Base-by-base conservation (phyloP, 768 basidiomycete genomes). In the Kwoniella pini region DNA sequence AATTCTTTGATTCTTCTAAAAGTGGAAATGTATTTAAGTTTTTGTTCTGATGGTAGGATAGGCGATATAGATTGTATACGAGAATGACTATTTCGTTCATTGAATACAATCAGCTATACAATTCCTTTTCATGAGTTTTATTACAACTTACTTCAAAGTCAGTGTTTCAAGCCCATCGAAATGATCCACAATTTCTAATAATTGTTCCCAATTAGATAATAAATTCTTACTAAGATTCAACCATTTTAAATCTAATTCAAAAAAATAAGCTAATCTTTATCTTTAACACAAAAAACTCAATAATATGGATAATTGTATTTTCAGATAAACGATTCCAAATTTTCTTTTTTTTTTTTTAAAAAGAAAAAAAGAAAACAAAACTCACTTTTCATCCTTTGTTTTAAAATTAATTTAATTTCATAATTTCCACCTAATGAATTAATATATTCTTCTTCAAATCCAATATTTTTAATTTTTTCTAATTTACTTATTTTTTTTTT, bases 151-250 rank as follows among this genome's bases (percentile, higher is more conserved):
- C 94, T 92, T 95, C 67, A 97, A 79, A 27, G 85, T 81, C 36
- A 98, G 81, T 40, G 84, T 82, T 59, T 85, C 81, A 11, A 97
- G 82, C 4, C 70, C 71, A 10, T 83, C 84, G 2, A 97, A 80
- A 68, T 87, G 86, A 11, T 70, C 69, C 11, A 83, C 77, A 60
- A 97, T 90, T 22, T 75, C 70, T 10, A 86, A 85, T 17, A 95
- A 80, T 2, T 81, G 78, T 28, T 85, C 81, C 94, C 93, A 96
- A 57, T 77, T 81, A 3, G 86, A 76, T 30, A 96, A 68, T 17
- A 96, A 82, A 77, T 83, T 93, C 43, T 81, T 80, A 15, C 92
- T 91, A 36, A 97, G 80, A 80, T 96, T 89, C 36, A 97, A 81
- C 9, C 85, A 86, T n/a, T 84, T 84, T 43, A 93, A 82, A 70